Evolutionary conservation across 495 filamentous ascomycete species (phyloP), one percentile per base, ranked within the genome.

Genomic region (Podospora bellae-mahoneyi): DNA sequence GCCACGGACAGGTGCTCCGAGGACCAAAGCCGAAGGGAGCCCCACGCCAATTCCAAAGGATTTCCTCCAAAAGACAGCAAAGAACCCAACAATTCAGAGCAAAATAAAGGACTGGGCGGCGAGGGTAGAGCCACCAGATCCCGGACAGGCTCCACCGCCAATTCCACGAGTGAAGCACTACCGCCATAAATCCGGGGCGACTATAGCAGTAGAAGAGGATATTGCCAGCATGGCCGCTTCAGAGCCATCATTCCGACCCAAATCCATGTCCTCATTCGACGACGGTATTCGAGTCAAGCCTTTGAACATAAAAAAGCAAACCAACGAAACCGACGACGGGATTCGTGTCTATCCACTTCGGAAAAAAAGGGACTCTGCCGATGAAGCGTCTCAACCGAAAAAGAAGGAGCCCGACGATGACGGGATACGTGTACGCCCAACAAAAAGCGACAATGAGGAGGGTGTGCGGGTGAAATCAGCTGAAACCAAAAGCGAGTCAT

Each of bases 91-190:
- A 0, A 74, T 84, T 5, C 76, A 81, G 26, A 81, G 75, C 67
- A 86, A 85, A 69, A 80, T 87, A 26, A 77, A 81, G 65, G 83
- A 85, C 55, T 87, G 85, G 85, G 83, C 80, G 0, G 78, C 69
- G 59, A 75, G 76, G 62, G 80, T 84, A 5, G 82, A 83, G 62
- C 55, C 78, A 0, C 76, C 78, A 2, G 77, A 79, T 20, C 67
- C 77, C 5, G 61, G 34, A 48, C 64, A 64, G 10, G 71, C 63
- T 4, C 64, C 67, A 9, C 60, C 60, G 44, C 64, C 71, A 60
- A 77, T 64, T 4, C 64, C 67, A 5, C 60, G 62, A 39, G 66
- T 72, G 60, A 77, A 74, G 32, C 55, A 68, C 30, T 74, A 74
- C 58, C 73, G 71, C 27, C 69, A 75, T 65, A 73, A 75, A 34